A percentile compares a stretch with the other conserved stretches of the same genome.
Conservation (phyloP, 306 rosid species). For the Citrullus mucosospermus region DNA sequence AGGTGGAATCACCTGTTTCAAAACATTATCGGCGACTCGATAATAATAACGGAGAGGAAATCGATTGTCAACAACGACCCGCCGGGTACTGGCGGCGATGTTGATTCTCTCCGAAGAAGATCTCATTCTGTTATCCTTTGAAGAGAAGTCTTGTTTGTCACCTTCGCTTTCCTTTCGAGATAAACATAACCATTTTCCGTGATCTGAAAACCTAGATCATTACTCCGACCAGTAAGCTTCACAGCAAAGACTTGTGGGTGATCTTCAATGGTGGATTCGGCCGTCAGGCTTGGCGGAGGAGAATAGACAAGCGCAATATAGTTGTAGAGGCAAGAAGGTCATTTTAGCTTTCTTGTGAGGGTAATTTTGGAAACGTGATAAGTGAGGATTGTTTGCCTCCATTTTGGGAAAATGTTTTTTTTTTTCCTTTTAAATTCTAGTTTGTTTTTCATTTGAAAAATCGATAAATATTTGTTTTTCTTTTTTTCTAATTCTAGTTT, state of each 20-base stretch:
- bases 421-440: neutral
- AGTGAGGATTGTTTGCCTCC: neutral
- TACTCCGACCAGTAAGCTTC: neutral
- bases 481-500: too few species aligned
- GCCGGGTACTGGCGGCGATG: constrained; percentile 64
- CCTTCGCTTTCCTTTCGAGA: constrained; percentile 5
- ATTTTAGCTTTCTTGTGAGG: constrained; percentile 21
- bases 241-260: constrained; percentile 6
- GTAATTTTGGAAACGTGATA: constrained; percentile 14
- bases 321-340: constrained; percentile 2
- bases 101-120: constrained; percentile 45
- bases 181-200: constrained; percentile 7
- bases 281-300: neutral
- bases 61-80: constrained; percentile 60
- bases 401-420: too few species aligned
- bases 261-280: constrained; percentile 32
- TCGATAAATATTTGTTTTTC: too few species aligned
- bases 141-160: neutral
- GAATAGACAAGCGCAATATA: neutral
- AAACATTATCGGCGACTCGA: constrained; percentile 79
- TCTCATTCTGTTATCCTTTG: constrained; percentile 30
- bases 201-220: constrained; percentile 3
- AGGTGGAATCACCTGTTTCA: constrained; percentile 54
- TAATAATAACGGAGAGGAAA: constrained; percentile 63
- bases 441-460: too few species aligned